A percentile compares a stretch with the other conserved stretches of the same genome.
Evolutionary conservation across 345 rosid genomes (phyloP).

Genomic region (Erodium maritimum): DNA sequence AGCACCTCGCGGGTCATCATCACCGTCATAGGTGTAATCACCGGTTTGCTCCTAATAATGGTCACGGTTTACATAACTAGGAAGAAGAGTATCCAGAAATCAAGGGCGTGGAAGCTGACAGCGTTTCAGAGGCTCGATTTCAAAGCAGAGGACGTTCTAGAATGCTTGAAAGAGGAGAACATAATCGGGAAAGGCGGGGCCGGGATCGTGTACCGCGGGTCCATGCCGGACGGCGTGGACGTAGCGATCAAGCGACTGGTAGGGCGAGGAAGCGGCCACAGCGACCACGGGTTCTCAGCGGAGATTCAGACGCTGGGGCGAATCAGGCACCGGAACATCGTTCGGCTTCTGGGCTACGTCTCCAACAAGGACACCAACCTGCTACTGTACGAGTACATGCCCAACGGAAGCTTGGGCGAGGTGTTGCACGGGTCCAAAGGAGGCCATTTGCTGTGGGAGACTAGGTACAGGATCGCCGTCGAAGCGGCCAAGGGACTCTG

Average conservation of each 20-base stretch:
- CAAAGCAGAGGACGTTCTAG: constrained; percentile 69
- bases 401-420: constrained; percentile 87
- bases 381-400: constrained; percentile 76
- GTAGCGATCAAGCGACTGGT: constrained; percentile 72
- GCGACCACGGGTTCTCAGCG: constrained; percentile 80
- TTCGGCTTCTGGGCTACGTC: constrained; percentile 60
- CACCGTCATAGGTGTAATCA: constrained; percentile 24
- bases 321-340: constrained; percentile 79
- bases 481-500: constrained; percentile 82
- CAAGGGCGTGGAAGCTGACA: constrained; percentile 67
- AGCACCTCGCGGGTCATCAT: constrained; percentile 33
- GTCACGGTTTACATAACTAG: constrained; percentile 33
- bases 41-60: constrained; percentile 28
- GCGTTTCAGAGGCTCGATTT: constrained; percentile 69
- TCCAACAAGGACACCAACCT: constrained; percentile 83
- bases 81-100: constrained; percentile 34
- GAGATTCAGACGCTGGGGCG: constrained; percentile 83
- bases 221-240: constrained; percentile 54
- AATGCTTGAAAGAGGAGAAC: constrained; percentile 75
- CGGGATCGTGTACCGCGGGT: constrained; percentile 77
- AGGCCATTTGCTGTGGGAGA: constrained; percentile 76
- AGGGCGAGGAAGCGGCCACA: constrained; percentile 48
- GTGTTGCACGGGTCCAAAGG: constrained; percentile 77
- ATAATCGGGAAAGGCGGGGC: constrained; percentile 95
- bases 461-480: constrained; percentile 49